Conservation (phyloP, 768 basidiomycete species). For the Lentinula guzmanii region DNA sequence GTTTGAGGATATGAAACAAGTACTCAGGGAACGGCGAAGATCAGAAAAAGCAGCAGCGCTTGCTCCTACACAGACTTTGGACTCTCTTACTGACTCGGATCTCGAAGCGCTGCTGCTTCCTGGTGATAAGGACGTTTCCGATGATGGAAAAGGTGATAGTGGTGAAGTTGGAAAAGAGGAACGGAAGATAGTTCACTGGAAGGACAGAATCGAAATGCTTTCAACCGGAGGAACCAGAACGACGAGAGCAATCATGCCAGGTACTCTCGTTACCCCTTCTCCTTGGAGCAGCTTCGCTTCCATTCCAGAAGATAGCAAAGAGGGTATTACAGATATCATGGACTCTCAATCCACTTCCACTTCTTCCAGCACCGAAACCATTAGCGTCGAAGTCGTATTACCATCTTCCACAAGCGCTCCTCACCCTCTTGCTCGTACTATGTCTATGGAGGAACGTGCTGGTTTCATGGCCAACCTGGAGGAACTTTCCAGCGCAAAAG, state of each 20-base stretch:
- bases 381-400: neutral
- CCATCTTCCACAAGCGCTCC: conserved; percentile 18
- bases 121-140: conserved; percentile 28
- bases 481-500: conserved; percentile 36
- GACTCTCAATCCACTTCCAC: neutral
- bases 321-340: neutral
- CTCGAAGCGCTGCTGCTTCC: conserved; percentile 40
- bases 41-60: conserved; percentile 19
- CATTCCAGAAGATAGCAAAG: conserved; percentile 13
- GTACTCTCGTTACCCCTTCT: conserved; percentile 47
- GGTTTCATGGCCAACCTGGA: conserved; percentile 41
- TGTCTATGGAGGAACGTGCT: conserved; percentile 49
- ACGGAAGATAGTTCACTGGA: conserved; percentile 30
- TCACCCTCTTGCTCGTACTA: conserved; percentile 36
- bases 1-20: conserved; percentile 26
- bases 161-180: conserved; percentile 20
- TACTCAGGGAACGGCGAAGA: conserved; percentile 24
- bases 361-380: neutral
- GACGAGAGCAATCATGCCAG: conserved; percentile 41
- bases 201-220: conserved; percentile 18
- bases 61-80: conserved; percentile 34
- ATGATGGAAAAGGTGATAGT: conserved; percentile 21
- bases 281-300: conserved; percentile 30
- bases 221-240: conserved; percentile 6
- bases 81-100: conserved; percentile 44